These are phyloP conservation scores for Colletotrichum lindemuthianum DNA, from an alignment of 2,329 filamentous ascomycete species.

Conservation along the genomic window DNA sequence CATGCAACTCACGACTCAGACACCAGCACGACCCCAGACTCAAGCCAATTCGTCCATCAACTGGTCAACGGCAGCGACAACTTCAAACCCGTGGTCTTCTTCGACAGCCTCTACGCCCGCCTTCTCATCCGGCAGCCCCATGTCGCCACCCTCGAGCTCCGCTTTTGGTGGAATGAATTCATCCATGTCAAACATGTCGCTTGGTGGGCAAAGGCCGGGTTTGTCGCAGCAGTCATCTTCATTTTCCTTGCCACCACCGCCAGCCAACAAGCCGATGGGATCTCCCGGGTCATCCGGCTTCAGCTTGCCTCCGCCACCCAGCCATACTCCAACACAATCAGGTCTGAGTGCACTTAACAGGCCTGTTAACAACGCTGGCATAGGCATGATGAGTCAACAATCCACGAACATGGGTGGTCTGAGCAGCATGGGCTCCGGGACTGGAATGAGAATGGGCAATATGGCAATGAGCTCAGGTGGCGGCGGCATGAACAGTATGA, in stretches of 20 bases:
- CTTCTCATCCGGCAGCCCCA: slow-evolving; percentile 26
- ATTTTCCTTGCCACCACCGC: slow-evolving; percentile 68
- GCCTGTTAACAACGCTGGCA: slow-evolving; percentile 26
- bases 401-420: slow-evolving; percentile 25
- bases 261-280: slow-evolving; percentile 45
- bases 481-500: slow-evolving; percentile 42
- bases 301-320: slow-evolving; percentile 58
- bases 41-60: slow-evolving; percentile 55
- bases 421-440: slow-evolving; percentile 33
- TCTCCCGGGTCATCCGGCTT: slow-evolving; percentile 51
- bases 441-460: slow-evolving; percentile 34
- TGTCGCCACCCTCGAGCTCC: slow-evolving; percentile 42
- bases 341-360: slow-evolving; percentile 37
- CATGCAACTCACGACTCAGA: slow-evolving; percentile 54
- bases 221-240: slow-evolving; percentile 53
- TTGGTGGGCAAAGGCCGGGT: slow-evolving; percentile 54
- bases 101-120: slow-evolving; percentile 39
- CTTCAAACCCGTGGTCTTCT: slow-evolving; percentile 61
- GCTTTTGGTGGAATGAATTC: slow-evolving; percentile 51
- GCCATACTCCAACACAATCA: slow-evolving; percentile 42
- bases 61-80: slow-evolving; percentile 58
- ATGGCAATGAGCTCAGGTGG: slow-evolving; percentile 44
- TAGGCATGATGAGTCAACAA: slow-evolving; percentile 33
- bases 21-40: slow-evolving; percentile 36
- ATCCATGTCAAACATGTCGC: slow-evolving; percentile 59